Conservation (phyloP, 495 filamentous ascomycete genomes). For the Sabuloglossum arenarium region DNA sequence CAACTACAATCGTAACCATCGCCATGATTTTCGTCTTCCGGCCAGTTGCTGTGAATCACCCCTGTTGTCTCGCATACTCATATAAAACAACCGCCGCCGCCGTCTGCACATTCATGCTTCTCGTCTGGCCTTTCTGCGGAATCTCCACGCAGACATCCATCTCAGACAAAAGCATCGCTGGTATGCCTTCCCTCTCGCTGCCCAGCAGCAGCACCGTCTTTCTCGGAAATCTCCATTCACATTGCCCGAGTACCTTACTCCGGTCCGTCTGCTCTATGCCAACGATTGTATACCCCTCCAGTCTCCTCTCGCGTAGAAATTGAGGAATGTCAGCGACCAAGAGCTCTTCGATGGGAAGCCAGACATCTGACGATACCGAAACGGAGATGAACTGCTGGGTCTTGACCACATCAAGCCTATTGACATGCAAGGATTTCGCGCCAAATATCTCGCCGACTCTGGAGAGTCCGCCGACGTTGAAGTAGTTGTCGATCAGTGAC, state of each 20-base stretch:
- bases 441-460: slow-evolving; percentile 28
- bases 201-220: slow-evolving; percentile 24
- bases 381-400: slow-evolving; percentile 21
- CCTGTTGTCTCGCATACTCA: slow-evolving; percentile 19
- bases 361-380: slow-evolving; percentile 22
- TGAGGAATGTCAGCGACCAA: slow-evolving; percentile 11
- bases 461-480: slow-evolving; percentile 27
- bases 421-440: slow-evolving; percentile 16
- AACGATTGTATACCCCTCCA: slow-evolving; percentile 21
- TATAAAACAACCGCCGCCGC: slow-evolving; percentile 25
- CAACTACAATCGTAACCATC: no score
- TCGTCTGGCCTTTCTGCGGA: slow-evolving; percentile 23
- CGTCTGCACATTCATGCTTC: slow-evolving; percentile 32
- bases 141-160: slow-evolving; percentile 28
- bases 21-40: no score
- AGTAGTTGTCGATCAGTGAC: slow-evolving; percentile 25
- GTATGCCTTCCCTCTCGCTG: slow-evolving; percentile 26
- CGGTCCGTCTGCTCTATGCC: slow-evolving; percentile 29
- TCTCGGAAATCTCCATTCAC: slow-evolving; percentile 15
- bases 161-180: slow-evolving; percentile 20
- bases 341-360: slow-evolving; percentile 22
- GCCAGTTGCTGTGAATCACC: no score
- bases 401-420: slow-evolving; percentile 11
- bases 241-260: slow-evolving; percentile 18
- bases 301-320: slow-evolving; percentile 14